Conservation (phyloP, 2,329 filamentous ascomycete species). For the Claviceps cyperi region DNA sequence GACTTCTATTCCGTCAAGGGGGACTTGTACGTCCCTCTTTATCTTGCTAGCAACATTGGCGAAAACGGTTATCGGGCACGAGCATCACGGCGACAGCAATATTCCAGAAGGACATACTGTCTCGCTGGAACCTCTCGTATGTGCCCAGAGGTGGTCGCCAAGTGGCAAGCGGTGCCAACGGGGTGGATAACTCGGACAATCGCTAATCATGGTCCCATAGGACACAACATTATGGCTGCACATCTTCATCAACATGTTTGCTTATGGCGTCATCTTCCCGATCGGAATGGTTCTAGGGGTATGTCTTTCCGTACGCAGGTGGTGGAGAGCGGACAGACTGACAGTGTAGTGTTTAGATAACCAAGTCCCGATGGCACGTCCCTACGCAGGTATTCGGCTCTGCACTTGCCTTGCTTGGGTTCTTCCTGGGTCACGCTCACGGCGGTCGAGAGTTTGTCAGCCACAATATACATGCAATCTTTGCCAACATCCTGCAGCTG, state of each 20-base stretch:
- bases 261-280: slow-evolving; percentile 87
- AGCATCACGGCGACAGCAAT: slow-evolving; percentile 33
- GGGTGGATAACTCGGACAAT: not conserved
- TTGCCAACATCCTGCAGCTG: slow-evolving; percentile 69
- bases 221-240: slow-evolving; percentile 87
- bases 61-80: slow-evolving; percentile 25
- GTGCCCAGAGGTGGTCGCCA: slow-evolving; percentile 13
- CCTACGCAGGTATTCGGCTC: slow-evolving; percentile 68
- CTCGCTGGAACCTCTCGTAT: slow-evolving; percentile 59
- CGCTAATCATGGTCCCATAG: slow-evolving; percentile 26
- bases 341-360: slow-evolving; percentile 42
- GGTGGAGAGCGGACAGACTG: not conserved
- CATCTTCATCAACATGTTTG: slow-evolving; percentile 73
- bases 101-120: slow-evolving; percentile 56
- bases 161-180: not conserved
- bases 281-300: slow-evolving; percentile 91
- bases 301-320: slow-evolving; percentile 21
- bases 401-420: slow-evolving; percentile 64
- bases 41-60: slow-evolving; percentile 13
- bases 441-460: slow-evolving; percentile 71
- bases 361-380: slow-evolving; percentile 87
- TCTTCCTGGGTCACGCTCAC: slow-evolving; percentile 83
- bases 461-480: slow-evolving; percentile 64
- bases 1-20: slow-evolving; percentile 6
- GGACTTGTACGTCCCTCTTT: slow-evolving; percentile 9